Conservation (phyloP, 805 yeast genomes). For the Schwanniomyces polymorphus region DNA sequence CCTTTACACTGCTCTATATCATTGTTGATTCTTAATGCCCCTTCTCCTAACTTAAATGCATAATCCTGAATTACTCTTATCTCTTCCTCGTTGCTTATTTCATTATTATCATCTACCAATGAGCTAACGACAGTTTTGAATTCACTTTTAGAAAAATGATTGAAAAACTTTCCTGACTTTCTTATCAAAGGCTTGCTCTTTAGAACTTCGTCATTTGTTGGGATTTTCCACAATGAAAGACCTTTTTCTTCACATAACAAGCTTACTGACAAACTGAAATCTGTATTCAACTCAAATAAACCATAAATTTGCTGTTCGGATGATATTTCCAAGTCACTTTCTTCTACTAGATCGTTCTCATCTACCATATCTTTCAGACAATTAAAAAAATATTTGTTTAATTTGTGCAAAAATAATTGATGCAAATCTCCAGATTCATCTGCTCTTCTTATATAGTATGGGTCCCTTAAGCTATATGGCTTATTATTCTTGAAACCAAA, state of each 20-base stretch:
- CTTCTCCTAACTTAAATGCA: slow-evolving; percentile 28
- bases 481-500: slow-evolving; percentile 26
- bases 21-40: slow-evolving; percentile 6
- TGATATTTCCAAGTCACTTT: slow-evolving; percentile 3
- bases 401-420: slow-evolving; percentile 12
- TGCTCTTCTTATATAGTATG: slow-evolving; percentile 20
- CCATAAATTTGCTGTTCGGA: slow-evolving; percentile 7
- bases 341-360: slow-evolving; percentile 7
- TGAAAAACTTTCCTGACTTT: slow-evolving; percentile 1
- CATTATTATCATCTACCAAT: not conserved
- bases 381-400: slow-evolving; percentile 5
- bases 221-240: not conserved
- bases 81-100: slow-evolving; percentile 4
- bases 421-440: slow-evolving; percentile 6
- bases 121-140: not conserved
- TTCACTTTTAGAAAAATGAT: slow-evolving; percentile 5
- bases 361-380: slow-evolving; percentile 4
- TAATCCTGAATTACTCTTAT: slow-evolving; percentile 22
- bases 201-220: slow-evolving; percentile 1
- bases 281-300: slow-evolving; percentile 16
- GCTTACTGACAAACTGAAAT: slow-evolving; percentile 11
- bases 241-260: slow-evolving; percentile 5
- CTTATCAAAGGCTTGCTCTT: not conserved
- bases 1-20: not conserved
- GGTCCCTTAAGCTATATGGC: slow-evolving; percentile 31